Evolutionary conservation across 768 basidiomycete species (phyloP), one percentile per base, ranked within the genome.

Genomic region (Mycena metata): DNA sequence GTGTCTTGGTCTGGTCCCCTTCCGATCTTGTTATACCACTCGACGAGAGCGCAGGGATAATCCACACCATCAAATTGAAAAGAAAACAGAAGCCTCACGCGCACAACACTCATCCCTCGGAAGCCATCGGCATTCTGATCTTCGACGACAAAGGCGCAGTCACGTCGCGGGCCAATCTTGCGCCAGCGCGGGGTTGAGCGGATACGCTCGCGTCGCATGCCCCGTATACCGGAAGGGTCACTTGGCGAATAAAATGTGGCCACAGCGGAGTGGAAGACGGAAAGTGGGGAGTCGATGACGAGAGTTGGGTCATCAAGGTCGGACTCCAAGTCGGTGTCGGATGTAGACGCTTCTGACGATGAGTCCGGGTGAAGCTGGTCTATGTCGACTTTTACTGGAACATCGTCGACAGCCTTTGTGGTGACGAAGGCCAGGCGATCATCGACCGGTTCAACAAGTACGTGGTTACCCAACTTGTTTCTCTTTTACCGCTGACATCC

Each of bases 111-210:
- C 36, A 36, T 36, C 7, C 36, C 36, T 12, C 36, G 36, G 36
- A 36, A 36, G 6, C 36, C 36, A 36, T 7, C 36, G 6, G 36
- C 36, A 36, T 36, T 12, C 36, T 36, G 36, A 36, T 36, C 12
- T 12, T 36, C 36, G 12, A 36, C 36, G 12, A 36, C 36, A 12
- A 36, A 36, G 36, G 36, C 36, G 36, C 59, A 60, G 61, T 63
- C 51, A 2, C 51, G 61, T 5, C 51, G 60, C 4, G 50, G 61
- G 15, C 51, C 51, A n/a, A 33, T 50, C 41, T 62, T 62, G 12
- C 63, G 49, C 74, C 75, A 76, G 12, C 64, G 65, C n/a, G 73
- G 73, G 21, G 60, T 70, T 35, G n/a, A 73, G n/a, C n/a, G n/a
- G n/a, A n/a, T n/a, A n/a, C n/a, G n/a, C n/a, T n/a, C n/a, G n/a